Conservation (phyloP, 129 eudicot species). For the Lactuca saligna region DNA sequence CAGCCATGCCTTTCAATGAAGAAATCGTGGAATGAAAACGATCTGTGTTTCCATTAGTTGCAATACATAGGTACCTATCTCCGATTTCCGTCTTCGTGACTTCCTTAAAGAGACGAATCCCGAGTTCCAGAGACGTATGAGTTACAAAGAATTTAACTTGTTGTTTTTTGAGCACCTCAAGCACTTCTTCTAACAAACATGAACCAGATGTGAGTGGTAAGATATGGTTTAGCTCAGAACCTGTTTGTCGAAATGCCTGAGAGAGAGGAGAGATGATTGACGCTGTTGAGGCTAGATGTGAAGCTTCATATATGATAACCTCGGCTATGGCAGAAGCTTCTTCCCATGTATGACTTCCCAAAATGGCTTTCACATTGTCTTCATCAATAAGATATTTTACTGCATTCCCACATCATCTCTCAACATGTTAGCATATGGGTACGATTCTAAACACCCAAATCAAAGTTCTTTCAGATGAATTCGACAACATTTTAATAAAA, state of each 20-base stretch:
- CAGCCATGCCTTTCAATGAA: conserved; percentile 63
- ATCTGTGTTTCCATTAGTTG: conserved; percentile 40
- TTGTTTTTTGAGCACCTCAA: conserved; percentile 37
- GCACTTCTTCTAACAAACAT: conserved; percentile 29
- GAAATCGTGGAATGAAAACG: conserved; percentile 40
- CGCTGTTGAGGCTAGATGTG: conserved; percentile 14
- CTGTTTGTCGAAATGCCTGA: conserved; percentile 35
- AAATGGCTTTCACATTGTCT: conserved; percentile 37
- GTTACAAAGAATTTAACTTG: conserved; percentile 47
- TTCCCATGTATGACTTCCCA: conserved; percentile 54
- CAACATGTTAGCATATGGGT: neutral
- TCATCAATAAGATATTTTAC: conserved; percentile 20
- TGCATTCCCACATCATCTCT: conserved; percentile 9
- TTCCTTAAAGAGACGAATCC: conserved; percentile 32
- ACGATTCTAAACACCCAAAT: neutral
- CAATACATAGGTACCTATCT: conserved; percentile 55
- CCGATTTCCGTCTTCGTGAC: conserved; percentile 48
- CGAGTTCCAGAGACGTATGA: conserved; percentile 45
- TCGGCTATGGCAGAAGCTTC: conserved; percentile 47
- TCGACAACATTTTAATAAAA: neutral
- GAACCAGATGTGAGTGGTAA: conserved; percentile 37
- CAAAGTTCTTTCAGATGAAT: neutral
- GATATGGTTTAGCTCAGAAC: conserved; percentile 29
- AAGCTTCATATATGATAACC: conserved; percentile 39
- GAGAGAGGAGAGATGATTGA: conserved; percentile 29